A percentile compares a stretch with the other conserved stretches of the same genome.
Evolutionary conservation across 305 asterid species (phyloP).

Genomic region (Fraxinus dipetala): DNA sequence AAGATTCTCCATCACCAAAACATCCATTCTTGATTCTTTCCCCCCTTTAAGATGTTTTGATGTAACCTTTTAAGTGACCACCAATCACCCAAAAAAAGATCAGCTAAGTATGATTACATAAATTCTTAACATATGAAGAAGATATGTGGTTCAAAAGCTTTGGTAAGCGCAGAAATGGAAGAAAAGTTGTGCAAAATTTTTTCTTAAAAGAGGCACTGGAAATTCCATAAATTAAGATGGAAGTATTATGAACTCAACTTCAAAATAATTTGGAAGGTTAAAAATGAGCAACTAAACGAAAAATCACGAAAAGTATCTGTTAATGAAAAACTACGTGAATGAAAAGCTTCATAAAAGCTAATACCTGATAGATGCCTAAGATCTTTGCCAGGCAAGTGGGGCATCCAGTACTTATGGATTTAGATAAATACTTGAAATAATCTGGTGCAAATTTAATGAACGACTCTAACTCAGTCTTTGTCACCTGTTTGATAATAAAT

Average conservation of each 20-base stretch:
- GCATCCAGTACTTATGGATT: constrained; percentile 60
- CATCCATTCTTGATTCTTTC: constrained; percentile 76
- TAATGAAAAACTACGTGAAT: neutral
- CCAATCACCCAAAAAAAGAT: constrained; percentile 26
- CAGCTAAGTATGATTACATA: neutral
- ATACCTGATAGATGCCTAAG: constrained; percentile 90
- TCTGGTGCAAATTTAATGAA: constrained; percentile 70
- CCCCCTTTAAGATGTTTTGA: constrained; percentile 77
- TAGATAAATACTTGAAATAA: constrained; percentile 70
- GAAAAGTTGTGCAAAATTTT: neutral
- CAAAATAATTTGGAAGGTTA: neutral
- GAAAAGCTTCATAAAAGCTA: constrained; percentile 1
- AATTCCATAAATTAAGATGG: neutral
- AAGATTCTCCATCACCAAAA: constrained; percentile 92
- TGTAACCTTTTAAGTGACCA: constrained; percentile 46
- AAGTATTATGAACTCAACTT: neutral
- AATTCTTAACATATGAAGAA: neutral
- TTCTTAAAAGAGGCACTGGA: neutral
- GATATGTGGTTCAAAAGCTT: neutral
- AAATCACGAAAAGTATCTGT: neutral
- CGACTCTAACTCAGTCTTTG: constrained; percentile 81
- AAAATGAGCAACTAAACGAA: neutral
- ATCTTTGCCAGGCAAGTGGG: constrained; percentile 88
- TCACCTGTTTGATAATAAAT: constrained; percentile 82
- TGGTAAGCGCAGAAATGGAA: neutral